Conservation (phyloP, 1,284 basidiomycete species). For the Irpex lacteus region DNA sequence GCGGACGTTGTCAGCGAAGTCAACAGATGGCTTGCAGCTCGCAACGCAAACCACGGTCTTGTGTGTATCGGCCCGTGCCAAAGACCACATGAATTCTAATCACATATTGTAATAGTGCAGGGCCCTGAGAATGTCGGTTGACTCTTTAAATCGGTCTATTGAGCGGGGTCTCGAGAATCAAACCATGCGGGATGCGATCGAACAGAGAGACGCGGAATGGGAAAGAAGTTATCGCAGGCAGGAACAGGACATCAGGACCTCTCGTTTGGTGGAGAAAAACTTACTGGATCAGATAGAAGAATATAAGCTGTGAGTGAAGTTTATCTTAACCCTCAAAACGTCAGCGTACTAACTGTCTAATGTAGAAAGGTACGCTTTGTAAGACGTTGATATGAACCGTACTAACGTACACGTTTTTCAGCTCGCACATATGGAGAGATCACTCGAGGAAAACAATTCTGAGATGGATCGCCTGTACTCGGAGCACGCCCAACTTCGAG, state of each 20-base stretch:
- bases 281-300: constrained; percentile 27
- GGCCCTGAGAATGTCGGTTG: constrained; percentile 12
- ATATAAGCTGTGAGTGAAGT: constrained; percentile 26
- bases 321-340: background rate
- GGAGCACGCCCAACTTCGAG: constrained; percentile 19
- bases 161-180: constrained; percentile 12
- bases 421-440: constrained; percentile 7
- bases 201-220: constrained; percentile 24
- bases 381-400: background rate
- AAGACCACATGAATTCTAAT: background rate
- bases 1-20: constrained; percentile 43
- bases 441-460: constrained; percentile 3
- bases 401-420: background rate
- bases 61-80: constrained; percentile 23
- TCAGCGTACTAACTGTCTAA: background rate
- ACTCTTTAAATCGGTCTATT: constrained; percentile 21
- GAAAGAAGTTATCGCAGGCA: constrained; percentile 30
- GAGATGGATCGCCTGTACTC: constrained; percentile 10
- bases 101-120: background rate
- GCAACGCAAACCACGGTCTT: constrained; percentile 11
- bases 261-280: constrained; percentile 33
- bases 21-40: constrained; percentile 41
- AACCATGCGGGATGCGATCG: constrained; percentile 14
- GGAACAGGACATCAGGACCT: constrained; percentile 32
- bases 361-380: constrained; percentile 13